Conservation (phyloP, 148 eudicot species). For the Selenicereus undatus region DNA sequence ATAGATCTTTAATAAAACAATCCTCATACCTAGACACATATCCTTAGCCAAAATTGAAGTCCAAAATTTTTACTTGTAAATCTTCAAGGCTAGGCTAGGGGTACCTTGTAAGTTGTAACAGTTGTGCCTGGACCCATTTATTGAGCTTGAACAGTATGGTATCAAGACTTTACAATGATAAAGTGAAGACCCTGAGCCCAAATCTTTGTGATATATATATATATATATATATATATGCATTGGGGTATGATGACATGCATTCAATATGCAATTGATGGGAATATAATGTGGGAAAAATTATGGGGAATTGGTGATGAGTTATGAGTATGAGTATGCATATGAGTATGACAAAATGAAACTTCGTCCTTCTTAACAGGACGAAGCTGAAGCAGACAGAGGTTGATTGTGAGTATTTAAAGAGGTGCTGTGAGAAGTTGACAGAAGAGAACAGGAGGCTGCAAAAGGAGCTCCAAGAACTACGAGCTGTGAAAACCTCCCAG, state of each 20-base stretch:
- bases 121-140: neutral
- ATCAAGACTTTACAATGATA: neutral
- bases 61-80: too few species aligned
- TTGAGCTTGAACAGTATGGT: neutral
- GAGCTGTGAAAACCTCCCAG: constrained; percentile 69
- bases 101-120: too few species aligned
- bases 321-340: too few species aligned
- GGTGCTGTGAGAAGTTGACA: constrained; percentile 76
- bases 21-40: too few species aligned
- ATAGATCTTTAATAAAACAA: too few species aligned
- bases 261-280: neutral
- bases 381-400: constrained; percentile 97
- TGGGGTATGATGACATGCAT: constrained; percentile 21
- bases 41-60: too few species aligned
- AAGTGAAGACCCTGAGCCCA: neutral
- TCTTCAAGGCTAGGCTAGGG: too few species aligned
- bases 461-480: constrained; percentile 76
- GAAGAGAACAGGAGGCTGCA: constrained; percentile 87
- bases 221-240: too few species aligned
- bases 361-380: constrained; percentile 43
- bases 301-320: neutral
- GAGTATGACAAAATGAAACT: too few species aligned
- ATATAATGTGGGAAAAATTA: neutral
- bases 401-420: constrained; percentile 85
- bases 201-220: constrained; percentile 23